A percentile compares a stretch with the other conserved stretches of the same genome.
phyloP scores from a whole-genome alignment of 1,284 basidiomycete genomes.

The Malassezia obtusa region DNA sequence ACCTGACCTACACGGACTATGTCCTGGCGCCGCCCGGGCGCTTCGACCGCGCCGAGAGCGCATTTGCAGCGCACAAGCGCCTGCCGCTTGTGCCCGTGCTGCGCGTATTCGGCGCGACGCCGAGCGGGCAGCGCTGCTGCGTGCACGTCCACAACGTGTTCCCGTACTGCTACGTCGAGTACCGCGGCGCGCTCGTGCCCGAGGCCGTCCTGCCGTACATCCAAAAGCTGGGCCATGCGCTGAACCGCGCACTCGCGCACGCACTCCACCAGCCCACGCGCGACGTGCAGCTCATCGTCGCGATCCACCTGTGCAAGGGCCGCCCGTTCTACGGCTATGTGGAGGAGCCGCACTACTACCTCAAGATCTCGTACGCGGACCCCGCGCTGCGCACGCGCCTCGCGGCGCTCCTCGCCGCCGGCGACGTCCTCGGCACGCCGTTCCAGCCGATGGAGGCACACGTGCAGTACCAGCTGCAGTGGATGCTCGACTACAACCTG shows the following conservation, averaged over 20 bases:
- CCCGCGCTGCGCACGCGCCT: constrained; percentile 33
- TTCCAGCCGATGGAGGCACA: constrained; percentile 68
- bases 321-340: constrained; percentile 92
- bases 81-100: constrained; percentile 13
- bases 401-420: constrained; percentile 34
- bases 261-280: constrained; percentile 18
- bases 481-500: constrained; percentile 88
- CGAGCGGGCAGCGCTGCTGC: constrained; percentile 67
- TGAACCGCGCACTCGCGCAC: constrained; percentile 53
- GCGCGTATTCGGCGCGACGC: constrained; percentile 63
- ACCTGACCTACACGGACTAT: constrained; percentile 8
- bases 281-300: constrained; percentile 31
- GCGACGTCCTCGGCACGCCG: constrained; percentile 54
- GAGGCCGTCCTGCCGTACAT: constrained; percentile 60
- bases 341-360: constrained; percentile 70
- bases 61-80: neutral
- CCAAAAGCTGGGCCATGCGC: constrained; percentile 58
- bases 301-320: constrained; percentile 79
- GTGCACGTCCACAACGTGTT: constrained; percentile 70
- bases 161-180: constrained; percentile 55
- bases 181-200: constrained; percentile 45
- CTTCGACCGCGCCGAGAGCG: constrained; percentile 7
- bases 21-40: constrained; percentile 1
- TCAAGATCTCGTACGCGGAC: constrained; percentile 73
- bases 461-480: constrained; percentile 77